A percentile compares a stretch with the other conserved stretches of the same genome.
Conservation (phyloP, 2,329 filamentous ascomycete genomes). For the Fusarium pseudocircinatum region DNA sequence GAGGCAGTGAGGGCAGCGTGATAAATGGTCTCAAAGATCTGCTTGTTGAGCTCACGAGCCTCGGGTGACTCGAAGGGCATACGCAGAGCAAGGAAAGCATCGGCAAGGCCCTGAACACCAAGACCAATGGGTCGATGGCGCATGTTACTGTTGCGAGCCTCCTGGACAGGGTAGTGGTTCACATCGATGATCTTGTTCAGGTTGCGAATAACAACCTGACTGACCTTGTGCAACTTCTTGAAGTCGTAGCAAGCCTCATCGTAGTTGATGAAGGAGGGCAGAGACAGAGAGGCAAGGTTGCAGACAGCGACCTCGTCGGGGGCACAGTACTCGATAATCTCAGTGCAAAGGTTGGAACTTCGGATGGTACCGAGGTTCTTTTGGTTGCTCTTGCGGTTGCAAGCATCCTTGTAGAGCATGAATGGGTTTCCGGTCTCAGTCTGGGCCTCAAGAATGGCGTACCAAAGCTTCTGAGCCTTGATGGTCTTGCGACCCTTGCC, state of each 20-base stretch:
- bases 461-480: conserved; percentile 99
- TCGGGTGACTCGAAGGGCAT: conserved; percentile 97
- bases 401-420: conserved; percentile 99
- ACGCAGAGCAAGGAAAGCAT: conserved; percentile 96
- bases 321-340: conserved; percentile 97
- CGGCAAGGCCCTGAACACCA: conserved; percentile 96
- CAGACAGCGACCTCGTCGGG: conserved; percentile 99
- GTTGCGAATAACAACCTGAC: conserved; percentile 91
- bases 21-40: conserved; percentile 99
- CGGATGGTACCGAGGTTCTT: conserved; percentile 99
- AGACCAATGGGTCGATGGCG: conserved; percentile 95
- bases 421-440: conserved; percentile 99
- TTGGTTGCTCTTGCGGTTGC: conserved; percentile 99
- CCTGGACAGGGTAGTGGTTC: conserved; percentile 97
- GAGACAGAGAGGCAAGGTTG: conserved; percentile 93
- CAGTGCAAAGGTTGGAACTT: conserved; percentile 98
- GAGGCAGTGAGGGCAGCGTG: conserved; percentile 93
- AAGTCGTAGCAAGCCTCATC: conserved; percentile 90
- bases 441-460: conserved; percentile 96
- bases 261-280: conserved; percentile 92
- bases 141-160: conserved; percentile 96
- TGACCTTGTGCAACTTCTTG: conserved; percentile 94
- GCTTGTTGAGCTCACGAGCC: conserved; percentile 91
- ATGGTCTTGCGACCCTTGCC: conserved; percentile 89
- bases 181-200: conserved; percentile 98